Evolutionary conservation across 345 rosid genomes (phyloP), one percentile per base, ranked within the genome.

Genomic region (Geranium rotundifolium): DNA sequence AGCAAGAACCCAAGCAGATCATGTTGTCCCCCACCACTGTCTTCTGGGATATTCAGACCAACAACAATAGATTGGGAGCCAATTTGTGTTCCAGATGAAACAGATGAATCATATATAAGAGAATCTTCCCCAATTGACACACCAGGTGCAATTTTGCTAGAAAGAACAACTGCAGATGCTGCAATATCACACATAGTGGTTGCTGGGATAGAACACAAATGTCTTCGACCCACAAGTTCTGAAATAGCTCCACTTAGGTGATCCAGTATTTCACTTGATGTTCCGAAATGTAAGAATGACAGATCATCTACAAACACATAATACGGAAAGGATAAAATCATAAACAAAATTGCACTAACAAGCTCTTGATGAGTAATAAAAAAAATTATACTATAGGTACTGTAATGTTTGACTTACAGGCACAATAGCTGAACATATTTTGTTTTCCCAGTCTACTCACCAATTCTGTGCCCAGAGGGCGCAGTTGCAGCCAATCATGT

Each of bases 41-140:
- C 80, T 58, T 65, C 62, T 29, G 87, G 90, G 71, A 87, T 72
- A 75, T 90, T 73, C 61, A 88, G 62, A 60, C 99, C 86, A 59
- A 93, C 95, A 73, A 90, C 97, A 65, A 93, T 73, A 23, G 97
- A 90, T 65, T 64, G 91, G 56, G 97, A 90, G 72, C 99, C 99
- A 29, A 93, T 83, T 73, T 90, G 96, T 65, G 86, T 77, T 72
- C 93, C 81, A 56, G 82, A 72, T 39, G 89, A 83, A 20, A 93
- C 80, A 54, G 71, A 75, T 0, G 95, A 88, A 71, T 84, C 91
- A 69, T 93, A 87, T 77, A 93, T 78, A 63, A 93, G 90, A 60
- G 97, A 86, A 79, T 93, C 97, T 72, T 93, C 97, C 62, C 95
- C 97, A 73, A 90, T 79, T 10, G 99, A 90, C 59, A 85, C 90